Evolutionary conservation across 768 basidiomycete genomes (phyloP).

Genomic region (Xanthoconium purpureum): DNA sequence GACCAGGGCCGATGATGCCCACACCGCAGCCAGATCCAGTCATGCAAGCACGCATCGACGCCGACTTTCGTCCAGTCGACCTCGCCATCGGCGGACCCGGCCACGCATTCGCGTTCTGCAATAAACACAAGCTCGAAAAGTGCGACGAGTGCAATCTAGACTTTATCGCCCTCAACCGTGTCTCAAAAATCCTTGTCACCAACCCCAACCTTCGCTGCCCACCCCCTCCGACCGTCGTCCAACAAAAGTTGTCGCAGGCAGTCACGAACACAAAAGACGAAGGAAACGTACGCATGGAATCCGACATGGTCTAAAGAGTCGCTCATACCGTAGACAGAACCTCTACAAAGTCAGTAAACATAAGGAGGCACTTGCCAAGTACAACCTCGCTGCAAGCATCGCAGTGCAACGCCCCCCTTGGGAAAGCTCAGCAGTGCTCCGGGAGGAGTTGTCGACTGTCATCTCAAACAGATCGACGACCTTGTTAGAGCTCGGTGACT

Average conservation of each 20-base stretch:
- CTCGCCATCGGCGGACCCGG: slow-evolving; percentile 55
- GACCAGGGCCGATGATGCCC: slow-evolving; percentile 41
- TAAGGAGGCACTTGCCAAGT: slow-evolving; percentile 69
- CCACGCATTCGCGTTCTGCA: slow-evolving; percentile 57
- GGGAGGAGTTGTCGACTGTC: slow-evolving; percentile 88
- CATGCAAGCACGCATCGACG: slow-evolving; percentile 75
- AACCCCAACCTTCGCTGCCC: slow-evolving; percentile 74
- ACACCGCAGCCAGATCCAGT: slow-evolving; percentile 61
- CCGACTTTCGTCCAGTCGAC: slow-evolving; percentile 58
- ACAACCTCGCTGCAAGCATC: slow-evolving; percentile 72
- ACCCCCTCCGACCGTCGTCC: slow-evolving; percentile 75
- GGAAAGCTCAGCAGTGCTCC: slow-evolving; percentile 78
- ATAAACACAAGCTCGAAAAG: slow-evolving; percentile 64
- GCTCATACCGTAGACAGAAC: slow-evolving; percentile 42
- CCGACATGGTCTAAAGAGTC: neutral
- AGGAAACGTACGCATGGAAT: slow-evolving; percentile 74
- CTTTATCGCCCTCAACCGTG: slow-evolving; percentile 71
- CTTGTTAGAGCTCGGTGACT: slow-evolving; percentile 73
- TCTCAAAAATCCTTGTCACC: slow-evolving; percentile 63
- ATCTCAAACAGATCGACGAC: slow-evolving; percentile 92
- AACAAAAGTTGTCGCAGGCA: slow-evolving; percentile 69
- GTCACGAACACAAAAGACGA: slow-evolving; percentile 86
- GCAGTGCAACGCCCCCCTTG: slow-evolving; percentile 84
- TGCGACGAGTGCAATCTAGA: slow-evolving; percentile 74
- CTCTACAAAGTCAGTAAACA: slow-evolving; percentile 76